Conservation (phyloP, 257 asterid species). For the Salvia rosmarinus region DNA sequence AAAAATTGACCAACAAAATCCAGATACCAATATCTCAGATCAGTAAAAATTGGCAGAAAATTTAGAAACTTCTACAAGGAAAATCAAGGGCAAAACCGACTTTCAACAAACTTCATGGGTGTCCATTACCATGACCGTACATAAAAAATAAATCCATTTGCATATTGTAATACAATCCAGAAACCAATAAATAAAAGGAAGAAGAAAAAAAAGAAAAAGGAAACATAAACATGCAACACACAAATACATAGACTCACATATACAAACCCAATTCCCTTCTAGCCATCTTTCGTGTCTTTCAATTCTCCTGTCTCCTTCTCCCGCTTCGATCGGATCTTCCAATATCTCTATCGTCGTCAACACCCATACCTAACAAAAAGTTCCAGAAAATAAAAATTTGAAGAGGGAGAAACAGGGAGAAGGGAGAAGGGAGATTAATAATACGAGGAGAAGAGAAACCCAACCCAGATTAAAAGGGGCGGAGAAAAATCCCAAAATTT, state of each 20-base stretch:
- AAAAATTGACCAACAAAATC: constrained; percentile 11
- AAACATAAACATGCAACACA: constrained; percentile 41
- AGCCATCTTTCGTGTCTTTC: constrained; percentile 35
- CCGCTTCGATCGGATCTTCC: constrained; percentile 88
- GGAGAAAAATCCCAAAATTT: constrained; percentile 14
- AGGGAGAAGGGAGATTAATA: constrained; percentile 6
- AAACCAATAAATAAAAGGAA: background rate
- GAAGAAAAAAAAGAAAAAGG: background rate
- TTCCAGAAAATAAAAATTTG: background rate
- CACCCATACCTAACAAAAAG: constrained; percentile 39
- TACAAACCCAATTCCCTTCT: constrained; percentile 26
- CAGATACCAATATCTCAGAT: background rate
- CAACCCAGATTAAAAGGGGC: constrained; percentile 9
- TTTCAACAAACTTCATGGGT: constrained; percentile 35
- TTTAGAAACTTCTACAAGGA: background rate
- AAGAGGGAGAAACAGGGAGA: constrained; percentile 11
- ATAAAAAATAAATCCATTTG: constrained; percentile 6
- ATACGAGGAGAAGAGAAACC: constrained; percentile 17
- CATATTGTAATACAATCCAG: constrained; percentile 26
- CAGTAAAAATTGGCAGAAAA: background rate
- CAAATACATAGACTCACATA: constrained; percentile 34
- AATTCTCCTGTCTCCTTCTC: constrained; percentile 50
- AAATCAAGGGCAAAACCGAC: constrained; percentile 34
- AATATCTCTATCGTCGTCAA: constrained; percentile 41
- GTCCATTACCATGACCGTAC: constrained; percentile 35